A percentile compares a stretch with the other conserved stretches of the same genome.
phyloP scores from a whole-genome alignment of 495 filamentous ascomycete species.

The Cercophora sp. region DNA sequence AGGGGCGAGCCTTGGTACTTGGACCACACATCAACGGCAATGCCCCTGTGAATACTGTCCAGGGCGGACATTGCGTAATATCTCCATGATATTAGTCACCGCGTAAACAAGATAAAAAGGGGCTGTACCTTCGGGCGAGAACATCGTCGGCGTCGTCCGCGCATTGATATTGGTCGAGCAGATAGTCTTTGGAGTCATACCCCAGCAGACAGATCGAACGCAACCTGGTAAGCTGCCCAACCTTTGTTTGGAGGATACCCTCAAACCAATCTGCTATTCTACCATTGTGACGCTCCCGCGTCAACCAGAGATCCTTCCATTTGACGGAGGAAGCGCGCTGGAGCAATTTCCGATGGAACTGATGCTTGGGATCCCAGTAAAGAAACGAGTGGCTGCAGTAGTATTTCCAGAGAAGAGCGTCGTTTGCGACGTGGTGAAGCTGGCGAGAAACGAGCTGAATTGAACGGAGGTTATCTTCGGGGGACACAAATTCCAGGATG shows the following conservation, averaged over 20 bases:
- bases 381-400: conserved; percentile 64
- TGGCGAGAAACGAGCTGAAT: conserved; percentile 60
- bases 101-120: neutral
- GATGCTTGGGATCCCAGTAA: conserved; percentile 70
- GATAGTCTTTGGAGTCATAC: conserved; percentile 83
- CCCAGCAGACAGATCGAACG: conserved; percentile 66
- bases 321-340: conserved; percentile 52
- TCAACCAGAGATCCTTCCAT: conserved; percentile 72
- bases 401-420: conserved; percentile 72
- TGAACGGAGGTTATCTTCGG: conserved; percentile 43
- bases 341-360: conserved; percentile 53
- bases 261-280: conserved; percentile 59
- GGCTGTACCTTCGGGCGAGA: conserved; percentile 69
- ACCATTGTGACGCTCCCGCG: conserved; percentile 52
- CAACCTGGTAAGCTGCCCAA: conserved; percentile 63
- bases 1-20: conserved; percentile 37
- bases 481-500: conserved; percentile 58
- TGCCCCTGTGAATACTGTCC: conserved; percentile 72
- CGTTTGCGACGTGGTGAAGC: conserved; percentile 60
- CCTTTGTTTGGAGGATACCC: conserved; percentile 63
- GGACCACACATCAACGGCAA: conserved; percentile 73
- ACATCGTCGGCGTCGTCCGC: conserved; percentile 65
- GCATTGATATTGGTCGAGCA: conserved; percentile 60
- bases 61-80: conserved; percentile 72
- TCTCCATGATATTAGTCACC: conserved; percentile 36